Conservation (phyloP, 257 asterid genomes). For the Penstemon eatonii region DNA sequence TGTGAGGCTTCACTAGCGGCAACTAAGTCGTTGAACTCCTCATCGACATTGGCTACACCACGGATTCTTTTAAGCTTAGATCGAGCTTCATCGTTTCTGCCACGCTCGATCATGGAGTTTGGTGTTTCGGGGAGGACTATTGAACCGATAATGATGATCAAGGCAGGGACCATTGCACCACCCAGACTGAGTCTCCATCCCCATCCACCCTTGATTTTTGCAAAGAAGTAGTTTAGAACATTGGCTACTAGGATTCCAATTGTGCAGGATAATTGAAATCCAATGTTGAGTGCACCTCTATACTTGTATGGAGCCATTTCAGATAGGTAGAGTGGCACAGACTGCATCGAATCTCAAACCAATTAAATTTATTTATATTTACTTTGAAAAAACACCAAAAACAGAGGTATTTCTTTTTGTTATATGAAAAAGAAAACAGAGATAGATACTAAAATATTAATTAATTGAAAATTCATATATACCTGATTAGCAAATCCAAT, state of each 20-base stretch:
- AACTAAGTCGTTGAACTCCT: slow-evolving; percentile 68
- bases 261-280: slow-evolving; percentile 59
- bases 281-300: slow-evolving; percentile 72
- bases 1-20: slow-evolving; percentile 45
- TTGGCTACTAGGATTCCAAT: slow-evolving; percentile 65
- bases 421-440: neutral
- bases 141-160: slow-evolving; percentile 72
- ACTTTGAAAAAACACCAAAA: too few relatives aligned
- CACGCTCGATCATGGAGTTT: slow-evolving; percentile 82
- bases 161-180: slow-evolving; percentile 79
- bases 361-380: neutral
- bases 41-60: slow-evolving; percentile 58
- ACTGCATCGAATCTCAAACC: slow-evolving; percentile 29
- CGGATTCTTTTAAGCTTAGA: slow-evolving; percentile 52
- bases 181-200: slow-evolving; percentile 83
- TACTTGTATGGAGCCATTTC: slow-evolving; percentile 71
- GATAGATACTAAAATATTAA: neutral
- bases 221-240: slow-evolving; percentile 51
- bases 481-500: slow-evolving; percentile 89
- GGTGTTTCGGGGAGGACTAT: slow-evolving; percentile 84
- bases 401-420: too few relatives aligned
- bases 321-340: slow-evolving; percentile 65
- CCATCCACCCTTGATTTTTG: slow-evolving; percentile 56
- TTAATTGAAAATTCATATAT: neutral
- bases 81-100: slow-evolving; percentile 50